Evolutionary conservation across 176 grass and related monocot species (phyloP), one percentile per base, ranked within the genome.

Genomic region (Poa annua): DNA sequence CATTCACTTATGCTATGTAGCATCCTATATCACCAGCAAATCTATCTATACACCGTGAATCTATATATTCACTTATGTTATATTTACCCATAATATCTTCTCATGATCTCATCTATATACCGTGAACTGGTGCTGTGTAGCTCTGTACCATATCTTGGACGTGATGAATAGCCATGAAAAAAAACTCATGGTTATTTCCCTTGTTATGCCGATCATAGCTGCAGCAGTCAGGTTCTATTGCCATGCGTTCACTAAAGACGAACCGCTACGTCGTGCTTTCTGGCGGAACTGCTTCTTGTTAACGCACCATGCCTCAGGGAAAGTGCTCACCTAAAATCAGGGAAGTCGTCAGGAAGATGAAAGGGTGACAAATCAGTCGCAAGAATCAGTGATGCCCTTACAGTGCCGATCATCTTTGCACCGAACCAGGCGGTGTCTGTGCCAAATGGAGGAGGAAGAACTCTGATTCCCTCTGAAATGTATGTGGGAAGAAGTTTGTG

Each of bases 371-470:
- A 78, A 66, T 38, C 66, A 44, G 4, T 53, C 29, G 44, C n/a
- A 47, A 38, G 24, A 60, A 79, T 17, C 32, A 10, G 36, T 26
- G 14, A 0, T 52, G 48, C 71, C 13, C 85, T 91, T 90, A 99
- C 96, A 82, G 91, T 99, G 74, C 93, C 88, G 66, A 99, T 85
- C 70, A 92, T 90, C 87, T 99, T 99, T 81, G 93, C 96, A 42
- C 89, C 93, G 60, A 93, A 89, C 96, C 93, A 99, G 61, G 93
- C 93, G 6, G 93, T 88, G 79, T 99, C 91, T 24, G 85, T 70
- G 68, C 89, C 91, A 76, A 85, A 92, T 66, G 91, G 64, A 54
- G 96, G 91, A 67, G 93, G 91, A 51, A 90, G 25, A 66, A 99
- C 93, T 68, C 90, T 90, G 76, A 99, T 83, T 85, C 96, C 96